A percentile compares a stretch with the other conserved stretches of the same genome.
These are phyloP conservation scores for Pichia cephalocereana DNA, from an alignment of 805 yeast species.

Conservation along the genomic window DNA sequence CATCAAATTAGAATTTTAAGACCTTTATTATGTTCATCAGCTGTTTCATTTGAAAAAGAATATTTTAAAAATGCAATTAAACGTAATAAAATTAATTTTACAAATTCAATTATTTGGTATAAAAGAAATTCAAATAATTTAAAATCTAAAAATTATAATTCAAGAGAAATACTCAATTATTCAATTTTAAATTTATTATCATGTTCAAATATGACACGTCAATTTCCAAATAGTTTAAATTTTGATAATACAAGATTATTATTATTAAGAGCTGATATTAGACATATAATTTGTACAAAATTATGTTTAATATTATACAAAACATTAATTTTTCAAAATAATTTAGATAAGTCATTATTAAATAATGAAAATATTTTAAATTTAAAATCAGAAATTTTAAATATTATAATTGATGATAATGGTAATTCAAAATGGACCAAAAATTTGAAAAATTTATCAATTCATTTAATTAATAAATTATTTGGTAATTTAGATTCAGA, in stretches of 20 bases:
- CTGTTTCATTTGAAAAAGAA: constrained; percentile 82
- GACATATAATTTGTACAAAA: constrained; percentile 75
- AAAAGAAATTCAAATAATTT: constrained; percentile 24
- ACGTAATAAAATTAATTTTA: constrained; percentile 51
- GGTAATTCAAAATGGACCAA: constrained; percentile 90
- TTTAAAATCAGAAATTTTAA: constrained; percentile 62
- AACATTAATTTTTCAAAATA: constrained; percentile 42
- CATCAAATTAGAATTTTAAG: constrained; percentile 83
- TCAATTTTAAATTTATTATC: constrained; percentile 58
- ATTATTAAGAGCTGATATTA: constrained; percentile 71
- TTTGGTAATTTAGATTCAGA: constrained; percentile 24
- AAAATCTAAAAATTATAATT: constrained; percentile 8
- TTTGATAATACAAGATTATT: constrained; percentile 79
- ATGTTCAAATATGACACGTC: constrained; percentile 72
- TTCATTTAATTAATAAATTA: constrained; percentile 47
- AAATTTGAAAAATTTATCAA: constrained; percentile 61
- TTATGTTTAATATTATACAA: constrained; percentile 65
- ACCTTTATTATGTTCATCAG: constrained; percentile 77
- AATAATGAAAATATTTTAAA: constrained; percentile 28
- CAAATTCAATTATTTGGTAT: constrained; percentile 62
- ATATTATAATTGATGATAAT: constrained; percentile 75
- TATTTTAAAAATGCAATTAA: constrained; percentile 50
- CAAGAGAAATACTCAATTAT: constrained; percentile 31
- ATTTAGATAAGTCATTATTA: constrained; percentile 25
- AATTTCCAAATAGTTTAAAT: constrained; percentile 74